Evolutionary conservation across 495 filamentous ascomycete genomes (phyloP), one percentile per base, ranked within the genome.

Genomic region (Darksidea phi): DNA sequence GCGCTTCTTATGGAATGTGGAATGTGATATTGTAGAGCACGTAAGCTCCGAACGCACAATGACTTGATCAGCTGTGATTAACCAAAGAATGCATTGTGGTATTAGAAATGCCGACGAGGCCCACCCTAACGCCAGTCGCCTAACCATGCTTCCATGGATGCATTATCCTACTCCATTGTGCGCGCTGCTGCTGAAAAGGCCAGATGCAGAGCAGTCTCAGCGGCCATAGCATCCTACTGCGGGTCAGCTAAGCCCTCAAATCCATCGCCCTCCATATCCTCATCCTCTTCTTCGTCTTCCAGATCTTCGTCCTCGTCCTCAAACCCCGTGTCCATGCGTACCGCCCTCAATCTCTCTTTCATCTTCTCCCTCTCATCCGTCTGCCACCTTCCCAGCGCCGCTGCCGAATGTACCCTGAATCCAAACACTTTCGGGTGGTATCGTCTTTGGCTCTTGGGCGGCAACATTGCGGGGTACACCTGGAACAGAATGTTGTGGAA

Each of bases 401-500:
- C 94, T 23, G 85, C 82, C 1, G 91, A 89, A 76, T 97, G 94
- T 7, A 97, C 90, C 67, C 88, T 89, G 80, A 98, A 98, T 15
- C 94, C 94, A 74, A 91, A 98, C 48, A 95, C 87, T 45, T 86
- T 82, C 15, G 95, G 95, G 50, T 90, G 83, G 72, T 96, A 96
- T 47, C 93, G 82, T 55, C 91, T 86, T 55, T 84, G 78, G 72
- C 81, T 89, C 82, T 97, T 97, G 63, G 84, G 78, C 5, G 94
- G 93, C 41, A 94, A 82, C 43, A 97, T 75, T 1, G 88, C 85
- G 1, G 95, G 94, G 68, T 97, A 97, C 28, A 97, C 94, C 75
- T 98, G 94, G 80, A 97, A 97, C 53, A 98, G 83, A 74, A 98
- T 97, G 72, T 96, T 96, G 80, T 96, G 93, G 80, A 98, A 98